Evolutionary conservation across 805 yeast species (phyloP).

Genomic region (Pichia kluyveri): DNA sequence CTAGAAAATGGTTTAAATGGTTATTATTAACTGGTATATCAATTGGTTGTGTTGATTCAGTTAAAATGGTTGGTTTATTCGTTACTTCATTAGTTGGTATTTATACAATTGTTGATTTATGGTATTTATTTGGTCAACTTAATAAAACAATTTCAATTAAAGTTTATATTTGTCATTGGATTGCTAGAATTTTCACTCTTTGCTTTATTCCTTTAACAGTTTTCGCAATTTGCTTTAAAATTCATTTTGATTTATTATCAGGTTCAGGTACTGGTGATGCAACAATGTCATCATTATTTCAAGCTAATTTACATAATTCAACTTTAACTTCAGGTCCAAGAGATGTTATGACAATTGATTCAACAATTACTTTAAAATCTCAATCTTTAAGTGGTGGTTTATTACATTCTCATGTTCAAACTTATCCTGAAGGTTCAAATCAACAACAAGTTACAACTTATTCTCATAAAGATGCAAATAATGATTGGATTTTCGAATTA

Average conservation of each 20-base stretch:
- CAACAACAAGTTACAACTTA: slow-evolving; percentile 97
- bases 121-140: slow-evolving; percentile 77
- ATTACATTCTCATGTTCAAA: slow-evolving; percentile 79
- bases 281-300: slow-evolving; percentile 69
- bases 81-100: slow-evolving; percentile 84
- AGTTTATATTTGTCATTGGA: slow-evolving; percentile 58
- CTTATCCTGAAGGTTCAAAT: slow-evolving; percentile 83
- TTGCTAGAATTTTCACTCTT: slow-evolving; percentile 51
- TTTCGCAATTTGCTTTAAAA: slow-evolving; percentile 64
- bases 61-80: slow-evolving; percentile 94
- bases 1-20: slow-evolving; percentile 93
- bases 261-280: slow-evolving; percentile 75
- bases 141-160: slow-evolving; percentile 23
- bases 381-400: slow-evolving; percentile 67
- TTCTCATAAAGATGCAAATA: slow-evolving; percentile 84
- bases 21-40: slow-evolving; percentile 71
- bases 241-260: slow-evolving; percentile 69
- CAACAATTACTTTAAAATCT: slow-evolving; percentile 50
- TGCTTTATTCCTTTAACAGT: slow-evolving; percentile 65
- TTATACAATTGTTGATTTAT: slow-evolving; percentile 81
- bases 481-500: slow-evolving; percentile 68
- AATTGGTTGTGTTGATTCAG: slow-evolving; percentile 86
- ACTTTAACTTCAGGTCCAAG: slow-evolving; percentile 58
- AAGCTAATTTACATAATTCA: slow-evolving; percentile 64
- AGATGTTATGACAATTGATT: slow-evolving; percentile 48